A percentile compares a stretch with the other conserved stretches of the same genome.
These are phyloP conservation scores for Mycena pura DNA, from an alignment of 768 basidiomycete genomes.

Conservation along the genomic window DNA sequence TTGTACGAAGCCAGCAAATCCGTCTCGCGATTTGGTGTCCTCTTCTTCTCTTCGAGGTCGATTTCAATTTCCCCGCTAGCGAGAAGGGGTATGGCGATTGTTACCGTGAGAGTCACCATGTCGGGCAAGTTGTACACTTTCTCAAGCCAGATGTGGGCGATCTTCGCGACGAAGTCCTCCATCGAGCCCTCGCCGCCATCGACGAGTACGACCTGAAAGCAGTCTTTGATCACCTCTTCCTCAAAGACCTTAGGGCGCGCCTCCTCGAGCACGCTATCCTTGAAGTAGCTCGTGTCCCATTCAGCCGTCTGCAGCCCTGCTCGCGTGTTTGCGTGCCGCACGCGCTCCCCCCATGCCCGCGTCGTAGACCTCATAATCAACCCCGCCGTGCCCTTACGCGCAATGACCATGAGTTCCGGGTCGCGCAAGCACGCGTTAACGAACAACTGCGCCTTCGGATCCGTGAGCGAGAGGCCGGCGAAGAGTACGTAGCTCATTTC, in stretches of 20 bases:
- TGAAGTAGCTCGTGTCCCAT: conserved; percentile 33
- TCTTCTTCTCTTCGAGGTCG: background rate
- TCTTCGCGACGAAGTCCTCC: conserved; percentile 35
- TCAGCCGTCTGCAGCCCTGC: conserved; percentile 30
- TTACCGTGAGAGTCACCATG: conserved; percentile 27
- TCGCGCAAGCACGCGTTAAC: conserved; percentile 39
- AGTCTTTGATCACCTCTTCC: conserved; percentile 29
- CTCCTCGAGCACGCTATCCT: conserved; percentile 33
- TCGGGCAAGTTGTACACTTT: conserved; percentile 31
- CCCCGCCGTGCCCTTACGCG: conserved; percentile 36
- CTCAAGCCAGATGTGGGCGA: conserved; percentile 36
- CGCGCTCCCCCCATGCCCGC: conserved; percentile 36
- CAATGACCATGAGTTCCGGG: conserved; percentile 38
- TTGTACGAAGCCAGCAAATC: conserved; percentile 30
- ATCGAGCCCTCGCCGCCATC: conserved; percentile 36
- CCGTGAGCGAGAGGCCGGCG: conserved; percentile 34
- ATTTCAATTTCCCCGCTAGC: conserved; percentile 36
- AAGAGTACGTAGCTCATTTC: conserved; percentile 33
- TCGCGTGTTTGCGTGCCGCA: conserved; percentile 33
- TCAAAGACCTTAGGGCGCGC: conserved; percentile 29
- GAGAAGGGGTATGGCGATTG: conserved; percentile 30
- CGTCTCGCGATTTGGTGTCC: conserved; percentile 24
- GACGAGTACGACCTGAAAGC: conserved; percentile 38
- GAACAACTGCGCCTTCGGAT: conserved; percentile 36
- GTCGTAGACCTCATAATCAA: conserved; percentile 33